Conservation (phyloP, 768 basidiomycete species). For the Pisolithus marmoratus region DNA sequence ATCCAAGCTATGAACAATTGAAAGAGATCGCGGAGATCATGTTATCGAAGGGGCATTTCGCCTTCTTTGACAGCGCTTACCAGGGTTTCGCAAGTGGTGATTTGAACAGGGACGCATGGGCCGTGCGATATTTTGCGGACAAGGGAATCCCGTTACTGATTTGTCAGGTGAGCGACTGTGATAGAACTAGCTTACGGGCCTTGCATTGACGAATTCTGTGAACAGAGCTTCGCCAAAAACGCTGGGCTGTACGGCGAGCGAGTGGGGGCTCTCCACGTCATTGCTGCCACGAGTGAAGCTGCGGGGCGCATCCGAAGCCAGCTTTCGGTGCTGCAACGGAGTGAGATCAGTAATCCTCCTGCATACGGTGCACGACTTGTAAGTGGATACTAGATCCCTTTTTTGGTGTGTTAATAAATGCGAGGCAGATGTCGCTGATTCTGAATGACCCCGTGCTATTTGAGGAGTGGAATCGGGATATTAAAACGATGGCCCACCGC, state of each 20-base stretch:
- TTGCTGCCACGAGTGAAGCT: slow-evolving; percentile 58
- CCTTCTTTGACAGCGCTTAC: slow-evolving; percentile 95
- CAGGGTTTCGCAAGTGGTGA: slow-evolving; percentile 96
- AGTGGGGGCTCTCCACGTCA: slow-evolving; percentile 87
- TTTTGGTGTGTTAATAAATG: slow-evolving; percentile 1
- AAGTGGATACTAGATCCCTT: slow-evolving; percentile 21
- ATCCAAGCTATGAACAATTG: slow-evolving; percentile 90
- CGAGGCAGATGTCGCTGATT: slow-evolving; percentile 65
- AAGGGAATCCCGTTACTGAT: slow-evolving; percentile 71
- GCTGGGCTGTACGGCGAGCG: slow-evolving; percentile 95
- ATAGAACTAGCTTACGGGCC: neutral
- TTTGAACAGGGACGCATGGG: slow-evolving; percentile 86
- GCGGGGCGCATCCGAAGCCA: slow-evolving; percentile 77
- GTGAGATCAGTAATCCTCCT: slow-evolving; percentile 94
- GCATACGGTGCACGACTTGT: slow-evolving; percentile 87
- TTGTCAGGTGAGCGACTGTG: slow-evolving; percentile 63
- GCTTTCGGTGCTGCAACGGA: slow-evolving; percentile 85
- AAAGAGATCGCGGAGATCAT: slow-evolving; percentile 66
- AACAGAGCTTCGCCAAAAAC: slow-evolving; percentile 94
- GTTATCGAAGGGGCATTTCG: slow-evolving; percentile 69
- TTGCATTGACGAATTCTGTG: slow-evolving; percentile 6
- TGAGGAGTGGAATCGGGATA: slow-evolving; percentile 85
- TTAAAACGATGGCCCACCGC: slow-evolving; percentile 67
- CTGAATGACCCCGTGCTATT: slow-evolving; percentile 71
- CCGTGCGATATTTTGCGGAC: slow-evolving; percentile 82